These are phyloP conservation scores for Aspergillus alliaceus DNA, from an alignment of 2,329 filamentous ascomycete species.

Conservation along the genomic window DNA sequence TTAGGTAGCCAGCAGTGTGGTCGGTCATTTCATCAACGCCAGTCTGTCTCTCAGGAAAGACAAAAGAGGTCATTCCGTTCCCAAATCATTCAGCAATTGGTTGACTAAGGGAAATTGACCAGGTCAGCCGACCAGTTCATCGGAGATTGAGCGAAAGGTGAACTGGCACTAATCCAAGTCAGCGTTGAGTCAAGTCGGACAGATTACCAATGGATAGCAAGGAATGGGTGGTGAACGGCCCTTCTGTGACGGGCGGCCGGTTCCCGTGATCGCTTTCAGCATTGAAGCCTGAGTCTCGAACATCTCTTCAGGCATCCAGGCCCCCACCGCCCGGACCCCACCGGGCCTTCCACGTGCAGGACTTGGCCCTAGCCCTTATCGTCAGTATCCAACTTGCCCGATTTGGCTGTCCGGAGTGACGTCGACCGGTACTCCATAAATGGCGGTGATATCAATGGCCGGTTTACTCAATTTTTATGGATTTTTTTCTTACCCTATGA, in stretches of 20 bases:
- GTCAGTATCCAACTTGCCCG: slow-evolving; percentile 10
- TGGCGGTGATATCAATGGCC: slow-evolving; percentile 18
- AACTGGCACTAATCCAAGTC: background rate
- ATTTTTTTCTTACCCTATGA: background rate
- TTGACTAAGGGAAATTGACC: background rate
- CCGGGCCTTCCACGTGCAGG: slow-evolving; percentile 13
- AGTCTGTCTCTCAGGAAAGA: slow-evolving; percentile 5
- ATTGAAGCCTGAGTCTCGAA: background rate
- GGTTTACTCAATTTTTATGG: slow-evolving; percentile 5
- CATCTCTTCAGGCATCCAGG: slow-evolving; percentile 16
- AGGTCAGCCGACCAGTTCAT: slow-evolving; percentile 18
- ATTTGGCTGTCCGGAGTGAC: slow-evolving; percentile 24
- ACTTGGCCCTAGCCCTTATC: slow-evolving; percentile 26
- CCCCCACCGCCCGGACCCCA: background rate
- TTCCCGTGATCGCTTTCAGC: slow-evolving; percentile 13
- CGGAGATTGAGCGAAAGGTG: slow-evolving; percentile 1
- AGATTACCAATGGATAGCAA: background rate
- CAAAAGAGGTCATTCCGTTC: slow-evolving; percentile 13
- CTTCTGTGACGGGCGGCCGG: background rate
- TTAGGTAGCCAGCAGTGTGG: background rate
- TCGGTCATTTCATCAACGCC: background rate
- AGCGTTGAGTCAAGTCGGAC: background rate
- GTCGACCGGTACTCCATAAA: slow-evolving; percentile 18
- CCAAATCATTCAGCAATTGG: background rate
- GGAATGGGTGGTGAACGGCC: background rate